Percentiles rank a stretch among this genome's conserved stretches.
Evolutionary conservation across 768 basidiomycete species (phyloP).

Genomic region (Leccinum sublutescens): DNA sequence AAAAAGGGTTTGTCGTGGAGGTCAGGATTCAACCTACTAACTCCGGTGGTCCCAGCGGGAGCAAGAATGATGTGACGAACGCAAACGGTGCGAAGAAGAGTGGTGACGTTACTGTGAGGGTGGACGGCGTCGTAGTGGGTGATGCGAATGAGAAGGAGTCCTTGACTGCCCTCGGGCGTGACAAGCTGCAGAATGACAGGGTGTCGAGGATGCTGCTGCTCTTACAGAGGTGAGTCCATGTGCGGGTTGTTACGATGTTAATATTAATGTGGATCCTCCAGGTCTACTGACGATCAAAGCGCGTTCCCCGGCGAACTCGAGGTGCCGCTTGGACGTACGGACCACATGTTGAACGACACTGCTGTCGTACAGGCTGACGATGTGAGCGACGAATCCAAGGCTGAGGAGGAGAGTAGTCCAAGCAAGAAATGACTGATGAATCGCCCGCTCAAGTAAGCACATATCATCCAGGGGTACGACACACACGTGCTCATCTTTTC

Average conservation of each 20-base stretch:
- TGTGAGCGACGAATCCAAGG: conserved; percentile 16
- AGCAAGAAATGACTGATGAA: conserved; percentile 22
- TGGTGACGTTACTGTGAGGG: conserved; percentile 16
- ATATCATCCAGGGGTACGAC: neutral
- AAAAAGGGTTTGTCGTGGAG: conserved; percentile 57
- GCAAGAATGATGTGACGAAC: conserved; percentile 2
- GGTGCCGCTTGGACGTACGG: conserved; percentile 58
- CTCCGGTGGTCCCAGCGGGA: conserved; percentile 33
- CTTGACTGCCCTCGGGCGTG: conserved; percentile 65
- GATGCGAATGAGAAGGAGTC: conserved; percentile 77
- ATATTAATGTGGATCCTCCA: conserved; percentile 21
- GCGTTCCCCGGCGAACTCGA: conserved; percentile 59
- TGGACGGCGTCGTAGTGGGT: conserved; percentile 39
- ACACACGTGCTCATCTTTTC: neutral
- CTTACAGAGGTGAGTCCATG: conserved; percentile 55
- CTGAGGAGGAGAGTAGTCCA: conserved; percentile 17
- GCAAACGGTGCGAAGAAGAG: conserved; percentile 9
- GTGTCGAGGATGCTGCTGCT: conserved; percentile 62
- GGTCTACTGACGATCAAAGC: conserved; percentile 56
- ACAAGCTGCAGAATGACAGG: conserved; percentile 74
- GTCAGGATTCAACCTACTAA: conserved; percentile 55
- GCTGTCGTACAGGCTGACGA: conserved; percentile 12
- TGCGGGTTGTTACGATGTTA: neutral
- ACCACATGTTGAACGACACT: conserved; percentile 51
- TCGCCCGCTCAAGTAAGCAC: conserved; percentile 22